Base-by-base conservation (phyloP, 805 yeast species). In the Candida piceae region DNA sequence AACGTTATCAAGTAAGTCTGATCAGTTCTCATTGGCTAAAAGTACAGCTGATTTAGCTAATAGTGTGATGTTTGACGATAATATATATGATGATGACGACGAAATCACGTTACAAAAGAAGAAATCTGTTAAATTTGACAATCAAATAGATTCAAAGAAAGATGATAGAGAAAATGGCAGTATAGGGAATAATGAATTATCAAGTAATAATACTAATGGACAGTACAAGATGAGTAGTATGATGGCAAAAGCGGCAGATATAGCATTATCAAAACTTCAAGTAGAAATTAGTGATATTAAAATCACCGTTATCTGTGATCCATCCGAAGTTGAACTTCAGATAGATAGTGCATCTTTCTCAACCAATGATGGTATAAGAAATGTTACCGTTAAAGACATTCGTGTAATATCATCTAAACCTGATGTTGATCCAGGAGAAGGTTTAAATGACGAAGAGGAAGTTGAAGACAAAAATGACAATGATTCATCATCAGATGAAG, bases 21-120 rank as follows among this genome's bases (percentile, higher is more conserved):
- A 42, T 12, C 48, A 63, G 40, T 75, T 75, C 39, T 76, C 79
- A 39, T 57, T 84, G 39, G 78, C 84, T 0, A 82, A 78, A 49
- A 82, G 93, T 39, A 80, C 90, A 0, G 79, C 80, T 16, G 86
- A 82, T 48, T 65, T 87, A 38, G 87, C 93, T 3, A 73, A 70
- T 44, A 75, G 80, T 31, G 65, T 76, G 16, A 64, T 72, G 54
- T 54, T 74, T 31, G 70, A 66, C 12, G 74, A 70, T 39, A 50
- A 52, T 17, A 62, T 63, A 16, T 57, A 60, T 21, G 59, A 59
- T 13, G 66, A 61, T 16, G 56, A 46, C 12, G 57, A 56, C 17
- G 52, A 48, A 16, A 28, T 29, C 10, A 30, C 16, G 34, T 40
- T 13, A 18, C 33, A 6, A 31, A 43, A 32, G 48, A 49, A 23